Conservation (phyloP, 164 flowering plant species). For the Liriodendron chinense region DNA sequence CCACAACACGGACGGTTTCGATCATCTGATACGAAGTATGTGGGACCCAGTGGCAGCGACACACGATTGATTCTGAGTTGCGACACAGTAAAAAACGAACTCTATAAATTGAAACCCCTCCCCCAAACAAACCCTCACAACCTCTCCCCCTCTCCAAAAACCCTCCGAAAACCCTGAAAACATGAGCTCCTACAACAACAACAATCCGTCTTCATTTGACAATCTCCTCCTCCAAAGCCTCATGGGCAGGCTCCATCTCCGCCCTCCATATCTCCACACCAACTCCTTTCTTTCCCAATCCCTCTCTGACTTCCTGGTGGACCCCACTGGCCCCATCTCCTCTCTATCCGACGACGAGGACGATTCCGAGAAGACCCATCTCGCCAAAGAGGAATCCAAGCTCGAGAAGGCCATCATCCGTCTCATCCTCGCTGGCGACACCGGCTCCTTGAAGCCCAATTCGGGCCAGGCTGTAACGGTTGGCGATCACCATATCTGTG, state of each 20-base stretch:
- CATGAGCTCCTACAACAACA: constrained; percentile 23
- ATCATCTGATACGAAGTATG: too few species aligned
- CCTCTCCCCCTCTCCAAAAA: not conserved
- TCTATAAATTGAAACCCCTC: too few species aligned
- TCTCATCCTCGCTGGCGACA: constrained; percentile 48
- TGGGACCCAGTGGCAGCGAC: too few species aligned
- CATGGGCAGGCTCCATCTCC: constrained; percentile 68
- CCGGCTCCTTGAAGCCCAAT: constrained; percentile 72
- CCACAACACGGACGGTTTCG: too few species aligned
- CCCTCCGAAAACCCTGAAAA: not conserved
- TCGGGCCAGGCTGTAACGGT: constrained; percentile 86
- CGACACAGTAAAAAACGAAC: too few species aligned
- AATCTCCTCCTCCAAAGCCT: constrained; percentile 55
- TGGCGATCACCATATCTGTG: constrained; percentile 81
- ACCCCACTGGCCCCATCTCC: constrained; percentile 3
- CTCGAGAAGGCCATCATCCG: constrained; percentile 70
- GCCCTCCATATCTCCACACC: constrained; percentile 41
- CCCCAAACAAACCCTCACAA: too few species aligned
- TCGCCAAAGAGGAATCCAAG: constrained; percentile 75
- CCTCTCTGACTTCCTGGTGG: constrained; percentile 48
- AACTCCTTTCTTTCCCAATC: constrained; percentile 41
- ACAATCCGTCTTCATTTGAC: constrained; percentile 14
- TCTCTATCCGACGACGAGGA: constrained; percentile 37
- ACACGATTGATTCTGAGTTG: too few species aligned
- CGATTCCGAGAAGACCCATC: constrained; percentile 20